Base-by-base conservation (phyloP, 2,329 filamentous ascomycete genomes). In the Penicillium hesseltinei region DNA sequence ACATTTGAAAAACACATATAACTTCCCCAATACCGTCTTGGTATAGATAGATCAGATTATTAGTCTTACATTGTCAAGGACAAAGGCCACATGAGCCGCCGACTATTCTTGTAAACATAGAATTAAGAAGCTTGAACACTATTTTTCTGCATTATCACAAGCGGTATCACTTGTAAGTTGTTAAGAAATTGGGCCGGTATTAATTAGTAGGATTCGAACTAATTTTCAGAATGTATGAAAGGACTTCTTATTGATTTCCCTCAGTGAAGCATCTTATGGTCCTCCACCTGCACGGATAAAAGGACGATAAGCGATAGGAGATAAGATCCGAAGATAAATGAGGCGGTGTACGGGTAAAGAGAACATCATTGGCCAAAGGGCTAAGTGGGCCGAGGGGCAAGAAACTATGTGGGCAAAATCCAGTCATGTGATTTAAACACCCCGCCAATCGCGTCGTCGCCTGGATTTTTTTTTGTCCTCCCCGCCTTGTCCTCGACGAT, bases 381-480 rank as follows among this genome's bases (percentile, higher is more conserved):
- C 0, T 4, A 9, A 9, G 25, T 21, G 42, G 40, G 25, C 3
- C 17, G 35, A 52, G 42, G 40, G 54, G 42, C 5, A 49, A 33
- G 36, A 25, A 19, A 31, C 9, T 8, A 19, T 31, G 10, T 33
- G 27, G 51, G 50, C 53, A 52, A 11, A 21, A 46, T 21, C 1
- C 2, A n/a, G 6, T 56, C 54, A 56, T 53, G 48, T 56, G 49
- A 53, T 8, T 3, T 0, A 21, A 8, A 0, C 19, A 23, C 35
- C 48, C 54, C 54, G 27, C 48, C 54, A 56, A 56, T 56, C 40
- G 49, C 35, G 29, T 58, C 25, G 29, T 23, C 13, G 51, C 43
- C 35, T 49, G 49, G 19, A 38, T 53, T 62, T 64, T 63, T 63
- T 59, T 54, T 50, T 52, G 43, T 47, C 35, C 43, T 43, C 54